phyloP scores from a whole-genome alignment of 73 alveolate genomes.

The Paramecium pentaurelia region DNA sequence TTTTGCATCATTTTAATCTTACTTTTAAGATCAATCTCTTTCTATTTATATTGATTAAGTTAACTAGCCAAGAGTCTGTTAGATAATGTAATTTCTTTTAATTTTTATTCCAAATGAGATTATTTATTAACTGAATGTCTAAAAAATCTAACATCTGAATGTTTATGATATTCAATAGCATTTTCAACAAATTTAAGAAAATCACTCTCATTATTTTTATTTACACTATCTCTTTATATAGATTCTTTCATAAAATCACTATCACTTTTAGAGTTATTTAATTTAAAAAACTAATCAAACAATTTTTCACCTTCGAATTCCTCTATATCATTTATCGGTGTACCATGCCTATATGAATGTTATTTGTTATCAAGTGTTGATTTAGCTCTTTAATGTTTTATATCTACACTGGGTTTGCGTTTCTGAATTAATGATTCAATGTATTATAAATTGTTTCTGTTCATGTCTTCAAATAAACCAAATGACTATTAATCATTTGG shows the following conservation, averaged over 20 bases:
- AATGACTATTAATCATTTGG: conserved; percentile 1
- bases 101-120: neutral
- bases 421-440: neutral
- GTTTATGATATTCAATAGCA: neutral
- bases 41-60: neutral
- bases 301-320: neutral
- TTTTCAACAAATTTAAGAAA: neutral
- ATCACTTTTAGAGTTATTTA: neutral
- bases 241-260: neutral
- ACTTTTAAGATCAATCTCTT: neutral
- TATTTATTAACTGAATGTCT: neutral
- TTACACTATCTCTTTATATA: neutral
- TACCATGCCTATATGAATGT: neutral
- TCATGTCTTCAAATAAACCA: conserved; percentile 9
- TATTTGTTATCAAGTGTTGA: neutral
- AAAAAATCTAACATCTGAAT: neutral
- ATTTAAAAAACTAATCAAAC: conserved; percentile 15
- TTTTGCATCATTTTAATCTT: neutral
- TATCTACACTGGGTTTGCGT: neutral
- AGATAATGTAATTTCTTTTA: neutral
- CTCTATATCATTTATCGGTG: neutral
- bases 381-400: conserved; percentile 8
- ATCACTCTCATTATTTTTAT: neutral
- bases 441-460: neutral
- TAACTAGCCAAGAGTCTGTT: neutral